Evolutionary conservation across 2,329 filamentous ascomycete species (phyloP).

Genomic region (Clathrospora elynae): DNA sequence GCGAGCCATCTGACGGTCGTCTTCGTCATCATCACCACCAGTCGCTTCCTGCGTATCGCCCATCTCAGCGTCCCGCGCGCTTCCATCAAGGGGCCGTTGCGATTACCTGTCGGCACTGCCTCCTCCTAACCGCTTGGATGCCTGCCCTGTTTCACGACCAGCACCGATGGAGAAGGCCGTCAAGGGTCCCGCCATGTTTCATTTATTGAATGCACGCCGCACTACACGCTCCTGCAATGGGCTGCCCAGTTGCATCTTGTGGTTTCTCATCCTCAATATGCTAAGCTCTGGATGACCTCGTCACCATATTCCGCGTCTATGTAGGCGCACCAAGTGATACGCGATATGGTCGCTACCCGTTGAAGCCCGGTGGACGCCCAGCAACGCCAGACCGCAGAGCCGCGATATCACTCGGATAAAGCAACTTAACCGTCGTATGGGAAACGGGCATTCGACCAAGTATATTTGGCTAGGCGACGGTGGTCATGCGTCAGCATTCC

Average conservation of each 20-base stretch:
- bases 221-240: slow-evolving; percentile 10
- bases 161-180: slow-evolving; percentile 33
- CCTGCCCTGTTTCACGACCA: slow-evolving; percentile 24
- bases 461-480: slow-evolving; percentile 14
- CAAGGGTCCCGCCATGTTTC: slow-evolving; percentile 29
- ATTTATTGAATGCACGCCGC: slow-evolving; percentile 29
- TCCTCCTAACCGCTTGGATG: slow-evolving; percentile 32
- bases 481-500: slow-evolving; percentile 34
- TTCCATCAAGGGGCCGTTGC: slow-evolving; percentile 16
- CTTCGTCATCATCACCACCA: neutral
- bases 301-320: slow-evolving; percentile 3
- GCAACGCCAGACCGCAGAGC: slow-evolving; percentile 14
- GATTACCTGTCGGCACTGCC: slow-evolving; percentile 28
- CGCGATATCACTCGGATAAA: slow-evolving; percentile 27
- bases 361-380: slow-evolving; percentile 3
- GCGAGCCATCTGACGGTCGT: neutral
- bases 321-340: slow-evolving; percentile 12
- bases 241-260: slow-evolving; percentile 5
- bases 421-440: slow-evolving; percentile 20
- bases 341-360: slow-evolving; percentile 24
- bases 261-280: slow-evolving; percentile 11
- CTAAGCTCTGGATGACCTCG: slow-evolving; percentile 6
- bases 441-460: slow-evolving; percentile 12
- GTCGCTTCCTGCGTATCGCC: slow-evolving; percentile 32
- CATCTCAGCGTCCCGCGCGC: slow-evolving; percentile 32